Conservation (phyloP, 176 grass and related monocot species). For the Oryza coarctata region DNA sequence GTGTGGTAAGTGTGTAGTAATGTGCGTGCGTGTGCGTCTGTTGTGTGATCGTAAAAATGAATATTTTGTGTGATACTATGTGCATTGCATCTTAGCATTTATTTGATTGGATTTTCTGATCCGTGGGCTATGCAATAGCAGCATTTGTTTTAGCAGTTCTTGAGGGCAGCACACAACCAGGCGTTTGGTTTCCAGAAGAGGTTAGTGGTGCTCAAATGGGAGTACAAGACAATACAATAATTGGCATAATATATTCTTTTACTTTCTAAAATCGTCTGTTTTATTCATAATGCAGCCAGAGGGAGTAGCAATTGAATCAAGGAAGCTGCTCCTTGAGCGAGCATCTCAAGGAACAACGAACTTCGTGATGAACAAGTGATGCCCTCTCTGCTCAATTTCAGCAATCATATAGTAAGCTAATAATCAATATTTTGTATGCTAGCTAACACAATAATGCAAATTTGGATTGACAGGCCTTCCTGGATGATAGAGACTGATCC, state of each 20-base stretch:
- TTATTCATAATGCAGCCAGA: slow-evolving; percentile 60
- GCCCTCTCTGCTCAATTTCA: neutral
- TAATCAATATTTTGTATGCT: neutral
- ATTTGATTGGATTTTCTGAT: slow-evolving; percentile 34
- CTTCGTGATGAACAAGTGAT: slow-evolving; percentile 63
- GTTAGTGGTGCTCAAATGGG: slow-evolving; percentile 23
- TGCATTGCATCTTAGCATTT: slow-evolving; percentile 1
- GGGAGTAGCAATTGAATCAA: slow-evolving; percentile 75
- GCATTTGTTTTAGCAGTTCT: slow-evolving; percentile 74
- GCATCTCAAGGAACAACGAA: slow-evolving; percentile 60
- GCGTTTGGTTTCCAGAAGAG: slow-evolving; percentile 94
- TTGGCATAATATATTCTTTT: neutral
- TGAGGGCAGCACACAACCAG: slow-evolving; percentile 66
- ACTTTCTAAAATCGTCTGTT: neutral
- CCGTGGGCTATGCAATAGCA: slow-evolving; percentile 48
- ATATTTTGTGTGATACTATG: neutral
- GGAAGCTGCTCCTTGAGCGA: slow-evolving; percentile 67
- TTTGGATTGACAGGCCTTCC: slow-evolving; percentile 63
- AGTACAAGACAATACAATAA: neutral
- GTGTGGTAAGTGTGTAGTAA: too few relatives aligned
- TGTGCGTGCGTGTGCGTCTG: too few relatives aligned
- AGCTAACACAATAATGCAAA: slow-evolving; percentile 26
- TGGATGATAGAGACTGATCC: slow-evolving; percentile 91
- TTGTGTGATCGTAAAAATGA: too few relatives aligned
- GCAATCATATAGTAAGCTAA: neutral